Base-by-base conservation (phyloP, 345 rosid genomes). In the Clarkia xantiana region DNA sequence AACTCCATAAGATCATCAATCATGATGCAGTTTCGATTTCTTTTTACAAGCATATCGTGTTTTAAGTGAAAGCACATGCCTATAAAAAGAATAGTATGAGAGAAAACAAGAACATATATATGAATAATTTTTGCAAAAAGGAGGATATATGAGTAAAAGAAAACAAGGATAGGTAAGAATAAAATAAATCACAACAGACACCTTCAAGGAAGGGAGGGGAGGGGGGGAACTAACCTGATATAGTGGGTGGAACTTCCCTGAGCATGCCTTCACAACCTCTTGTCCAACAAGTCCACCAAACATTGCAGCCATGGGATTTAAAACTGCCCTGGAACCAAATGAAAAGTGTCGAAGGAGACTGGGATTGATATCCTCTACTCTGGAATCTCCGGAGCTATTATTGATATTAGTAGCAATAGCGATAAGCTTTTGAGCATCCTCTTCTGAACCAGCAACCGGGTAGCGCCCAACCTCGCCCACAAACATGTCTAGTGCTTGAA, bases 221-320 rank as follows among this genome's bases (percentile, higher is more conserved):
- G n/a, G n/a, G n/a, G n/a, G n/a, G n/a, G n/a, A 51, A 55, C 42
- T 22, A 25, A 84, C 98, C 96, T 91, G 98, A 61, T 67, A 80
- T 44, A 91, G 85, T 16, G 98, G 98, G 68, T 91, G 98, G 45
- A 91, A 91, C 68, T 91, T 91, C 54, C 94, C 95, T 56, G 98
- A 84, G 73, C 98, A 91, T 46, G 98, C 98, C 69, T 91, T 91
- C 40, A 91, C 85, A 79, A 87, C 86, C 61, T 91, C 98, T 67
- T 91, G 98, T 46, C 96, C 98, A 49, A 91, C 96, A 56, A 91
- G 72, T 42, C 98, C 98, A 49, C 98, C 98, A 67, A 91, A 91
- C 94, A 91, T 86, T 44, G 98, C 98, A 61, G 96, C 98, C 96
- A 91, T 91, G 40, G 98, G 98, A 72, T 91, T 91, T 41, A 91